These are phyloP conservation scores for Alternaria conjuncta DNA, from an alignment of 2,329 filamentous ascomycete species.

Conservation along the genomic window DNA sequence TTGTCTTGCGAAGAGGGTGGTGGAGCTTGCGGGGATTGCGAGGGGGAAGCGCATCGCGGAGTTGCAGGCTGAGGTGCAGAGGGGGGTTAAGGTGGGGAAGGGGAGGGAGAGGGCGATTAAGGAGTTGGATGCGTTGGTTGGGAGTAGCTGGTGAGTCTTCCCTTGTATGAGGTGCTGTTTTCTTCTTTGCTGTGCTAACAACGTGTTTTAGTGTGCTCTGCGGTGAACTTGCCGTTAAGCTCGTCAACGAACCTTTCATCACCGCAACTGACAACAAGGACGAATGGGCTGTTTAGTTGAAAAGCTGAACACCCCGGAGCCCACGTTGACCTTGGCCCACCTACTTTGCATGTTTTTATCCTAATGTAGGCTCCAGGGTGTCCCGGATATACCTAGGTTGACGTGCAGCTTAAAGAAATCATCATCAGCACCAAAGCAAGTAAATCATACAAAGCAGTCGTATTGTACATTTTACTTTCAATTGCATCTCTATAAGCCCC, in stretches of 20 bases:
- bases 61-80: conserved; percentile 81
- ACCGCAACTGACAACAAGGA: conserved; percentile 72
- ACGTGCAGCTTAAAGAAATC: background rate
- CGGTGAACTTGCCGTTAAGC: conserved; percentile 91
- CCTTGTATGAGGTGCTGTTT: no score
- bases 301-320: background rate
- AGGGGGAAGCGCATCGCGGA: conserved; percentile 83
- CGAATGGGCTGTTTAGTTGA: conserved; percentile 74
- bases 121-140: conserved; percentile 91
- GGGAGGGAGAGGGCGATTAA: conserved; percentile 82
- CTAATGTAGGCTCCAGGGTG: background rate
- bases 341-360: background rate
- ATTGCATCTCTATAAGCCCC: background rate
- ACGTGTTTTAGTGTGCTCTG: conserved; percentile 75
- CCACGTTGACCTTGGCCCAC: background rate
- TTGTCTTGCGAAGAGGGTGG: conserved; percentile 83
- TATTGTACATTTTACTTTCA: background rate
- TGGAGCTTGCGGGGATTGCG: conserved; percentile 78
- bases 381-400: background rate
- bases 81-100: conserved; percentile 71
- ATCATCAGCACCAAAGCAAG: background rate
- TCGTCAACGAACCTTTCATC: conserved; percentile 93
- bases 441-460: background rate
- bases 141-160: conserved; percentile 77
- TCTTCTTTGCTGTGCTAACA: no score